These are phyloP conservation scores for Fraxinus ornus DNA, from an alignment of 305 asterid genomes.

Conservation along the genomic window DNA sequence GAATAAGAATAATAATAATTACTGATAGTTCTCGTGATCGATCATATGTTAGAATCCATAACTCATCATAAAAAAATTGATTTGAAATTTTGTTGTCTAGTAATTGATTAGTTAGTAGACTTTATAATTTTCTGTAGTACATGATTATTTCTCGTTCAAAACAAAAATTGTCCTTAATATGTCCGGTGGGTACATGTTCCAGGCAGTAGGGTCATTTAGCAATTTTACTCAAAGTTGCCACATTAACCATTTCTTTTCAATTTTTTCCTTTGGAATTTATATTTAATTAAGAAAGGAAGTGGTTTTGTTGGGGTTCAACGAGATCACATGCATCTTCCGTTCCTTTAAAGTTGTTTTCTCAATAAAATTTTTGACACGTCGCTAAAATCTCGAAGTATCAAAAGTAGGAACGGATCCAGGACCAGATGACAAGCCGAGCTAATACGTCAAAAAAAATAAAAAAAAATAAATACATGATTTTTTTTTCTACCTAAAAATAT, in stretches of 20 bases:
- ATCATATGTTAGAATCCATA: slow-evolving; percentile 22
- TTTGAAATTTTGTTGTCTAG: slow-evolving; percentile 29
- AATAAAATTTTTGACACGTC: background rate
- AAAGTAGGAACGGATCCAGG: no score
- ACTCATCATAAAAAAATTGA: slow-evolving; percentile 27
- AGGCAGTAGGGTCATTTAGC: background rate
- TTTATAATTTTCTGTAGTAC: background rate
- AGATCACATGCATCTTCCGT: background rate
- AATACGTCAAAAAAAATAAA: no score
- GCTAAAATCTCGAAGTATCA: background rate
- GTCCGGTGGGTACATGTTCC: background rate
- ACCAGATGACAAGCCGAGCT: no score
- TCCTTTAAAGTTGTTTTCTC: background rate
- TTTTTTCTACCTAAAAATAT: no score
- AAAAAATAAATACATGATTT: no score
- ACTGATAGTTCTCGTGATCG: slow-evolving; percentile 28
- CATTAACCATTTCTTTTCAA: background rate
- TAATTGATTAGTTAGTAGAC: slow-evolving; percentile 20
- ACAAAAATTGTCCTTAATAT: slow-evolving; percentile 16
- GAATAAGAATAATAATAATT: slow-evolving; percentile 6
- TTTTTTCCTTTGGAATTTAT: background rate
- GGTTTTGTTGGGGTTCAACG: background rate
- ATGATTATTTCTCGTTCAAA: slow-evolving; percentile 26
- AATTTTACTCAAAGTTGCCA: background rate
- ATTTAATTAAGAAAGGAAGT: background rate